Evolutionary conservation across 768 basidiomycete species (phyloP).

Genomic region (Cyathus striatus): DNA sequence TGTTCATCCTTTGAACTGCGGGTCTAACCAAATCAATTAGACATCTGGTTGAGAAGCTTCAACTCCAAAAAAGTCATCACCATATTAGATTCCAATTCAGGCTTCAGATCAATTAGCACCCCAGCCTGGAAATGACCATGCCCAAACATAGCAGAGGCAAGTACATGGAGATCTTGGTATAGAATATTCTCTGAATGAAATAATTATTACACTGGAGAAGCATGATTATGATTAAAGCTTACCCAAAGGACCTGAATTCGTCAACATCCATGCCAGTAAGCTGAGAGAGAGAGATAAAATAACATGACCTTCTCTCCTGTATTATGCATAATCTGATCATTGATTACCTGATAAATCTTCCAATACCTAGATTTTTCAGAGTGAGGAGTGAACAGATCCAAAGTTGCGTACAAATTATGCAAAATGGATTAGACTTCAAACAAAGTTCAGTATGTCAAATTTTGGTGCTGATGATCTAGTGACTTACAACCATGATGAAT

Average conservation of each 20-base stretch:
- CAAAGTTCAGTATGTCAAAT: slow-evolving; percentile 16
- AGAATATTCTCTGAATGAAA: slow-evolving; percentile 28
- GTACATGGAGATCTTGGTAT: no score
- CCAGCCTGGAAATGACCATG: slow-evolving; percentile 25
- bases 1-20: no score
- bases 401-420: no score
- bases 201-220: slow-evolving; percentile 12
- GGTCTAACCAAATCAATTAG: slow-evolving; percentile 14
- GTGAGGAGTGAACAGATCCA: no score
- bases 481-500: no score
- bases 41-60: background rate
- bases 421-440: slow-evolving; percentile 11
- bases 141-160: no score
- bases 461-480: no score
- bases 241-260: slow-evolving; percentile 28
- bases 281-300: background rate
- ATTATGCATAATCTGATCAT: no score
- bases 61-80: background rate
- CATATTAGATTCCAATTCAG: slow-evolving; percentile 13
- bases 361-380: no score
- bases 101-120: slow-evolving; percentile 24
- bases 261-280: slow-evolving; percentile 11
- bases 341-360: no score
- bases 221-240: no score
- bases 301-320: no score